Evolutionary conservation across 768 basidiomycete species (phyloP), one percentile per base, ranked within the genome.

Genomic region (Kwoniella pini): DNA sequence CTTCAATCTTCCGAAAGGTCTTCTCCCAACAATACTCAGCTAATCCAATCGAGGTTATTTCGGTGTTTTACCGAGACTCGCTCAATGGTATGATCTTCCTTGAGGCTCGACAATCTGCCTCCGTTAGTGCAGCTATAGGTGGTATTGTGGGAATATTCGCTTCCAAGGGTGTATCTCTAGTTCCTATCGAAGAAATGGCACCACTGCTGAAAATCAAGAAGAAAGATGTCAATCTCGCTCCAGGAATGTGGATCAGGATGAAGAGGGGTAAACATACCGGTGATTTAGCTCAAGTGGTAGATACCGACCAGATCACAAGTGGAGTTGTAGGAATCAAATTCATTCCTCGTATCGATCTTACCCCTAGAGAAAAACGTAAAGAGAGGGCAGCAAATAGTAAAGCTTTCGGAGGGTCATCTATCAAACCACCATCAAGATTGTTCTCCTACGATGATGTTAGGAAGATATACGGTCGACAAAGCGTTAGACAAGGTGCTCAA

Each of bases 331-430:
- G 89, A 0, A 83, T 98, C 69, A 89, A 91, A 75, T 92, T 96
- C 74, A 85, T 99, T 60, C 96, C 96, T n/a, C 89, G 96, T 71
- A 96, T 99, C 75, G 96, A 99, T 80, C 82, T 97, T 53, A 90
- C 88, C 60, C 95, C 95, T 30, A 86, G 87, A 57, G 93, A 96
- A 60, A 95, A 95, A 78, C 85, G 90, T 54, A 89, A 90, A 75
- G 92, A 76, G 26, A 57, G 90, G 74, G 77, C 79, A 3, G 64
- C 62, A 13, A 64, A 61, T 33, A 70, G 70, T 7, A 80, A 80
- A 0, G 66, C 83, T 1, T 30, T 79, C 66, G 71, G 12, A 63
- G 71, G 71, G 5, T 59, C 72, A 38, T 70, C 71, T 2, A 71
- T 69, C 52, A 87, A 94, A 13, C 91, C 96, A 0, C 89, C 94